Percentiles rank a stretch among this genome's conserved stretches.
Evolutionary conservation across 805 yeast genomes (phyloP).

Genomic region (Candida ficus): DNA sequence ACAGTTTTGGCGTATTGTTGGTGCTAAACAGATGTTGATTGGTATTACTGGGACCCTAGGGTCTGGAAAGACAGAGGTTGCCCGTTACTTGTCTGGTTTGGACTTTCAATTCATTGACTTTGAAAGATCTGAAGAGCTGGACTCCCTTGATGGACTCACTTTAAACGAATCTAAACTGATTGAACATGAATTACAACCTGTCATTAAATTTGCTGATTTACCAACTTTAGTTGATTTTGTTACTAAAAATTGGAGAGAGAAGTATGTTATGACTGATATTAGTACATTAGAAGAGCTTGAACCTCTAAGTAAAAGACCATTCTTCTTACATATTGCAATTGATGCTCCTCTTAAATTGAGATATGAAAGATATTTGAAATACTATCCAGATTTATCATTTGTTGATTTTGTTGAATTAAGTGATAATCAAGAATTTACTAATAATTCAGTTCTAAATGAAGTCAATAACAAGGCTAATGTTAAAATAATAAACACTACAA

Average conservation of each 20-base stretch:
- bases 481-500: constrained; percentile 49
- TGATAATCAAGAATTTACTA: constrained; percentile 29
- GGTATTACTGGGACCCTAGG: constrained; percentile 69
- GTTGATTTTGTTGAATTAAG: constrained; percentile 34
- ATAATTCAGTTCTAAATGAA: constrained; percentile 30
- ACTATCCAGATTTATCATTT: constrained; percentile 24
- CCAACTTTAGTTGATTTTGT: constrained; percentile 51
- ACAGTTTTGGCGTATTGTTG: too few relatives aligned
- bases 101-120: constrained; percentile 42
- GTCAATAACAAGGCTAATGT: constrained; percentile 46
- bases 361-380: constrained; percentile 20
- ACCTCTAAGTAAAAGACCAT: constrained; percentile 63
- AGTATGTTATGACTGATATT: constrained; percentile 56
- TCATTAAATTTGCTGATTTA: constrained; percentile 31
- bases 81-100: constrained; percentile 47
- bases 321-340: constrained; percentile 71
- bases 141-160: constrained; percentile 13
- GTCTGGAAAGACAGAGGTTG: constrained; percentile 64
- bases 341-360: constrained; percentile 66
- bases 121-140: constrained; percentile 5
- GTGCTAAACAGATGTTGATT: constrained; percentile 72
- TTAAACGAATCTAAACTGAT: constrained; percentile 10
- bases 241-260: constrained; percentile 59
- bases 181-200: constrained; percentile 18
- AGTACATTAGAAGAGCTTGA: constrained; percentile 37